Base-by-base conservation (phyloP, 495 filamentous ascomycete species). In the Hyaloscypha bicolor region DNA sequence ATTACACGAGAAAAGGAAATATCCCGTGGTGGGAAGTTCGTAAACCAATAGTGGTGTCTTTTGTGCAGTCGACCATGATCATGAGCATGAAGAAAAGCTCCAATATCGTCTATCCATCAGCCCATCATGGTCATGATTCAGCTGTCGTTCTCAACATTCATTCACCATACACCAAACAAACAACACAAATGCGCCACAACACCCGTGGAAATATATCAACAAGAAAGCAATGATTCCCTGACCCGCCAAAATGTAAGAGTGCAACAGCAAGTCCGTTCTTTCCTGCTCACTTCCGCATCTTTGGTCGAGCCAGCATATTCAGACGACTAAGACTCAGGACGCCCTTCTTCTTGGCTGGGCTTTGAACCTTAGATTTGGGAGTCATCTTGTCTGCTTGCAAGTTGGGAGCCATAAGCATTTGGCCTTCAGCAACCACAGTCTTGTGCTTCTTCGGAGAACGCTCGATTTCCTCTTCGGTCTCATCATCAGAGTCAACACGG, bases 241-340 rank as follows among this genome's bases (percentile, higher is more conserved):
- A 37, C 35, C 16, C 21, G 53, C 29, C 22, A 16, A 56, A 14
- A 30, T 19, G 16, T 16, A 29, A 1, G 51, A 53, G 5, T 31
- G 29, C 21, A 6, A 56, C 19, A 8, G 8, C 12, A 21, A 57
- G 33, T 19, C 22, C 45, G 51, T 35, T 22, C 11, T 33, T 35
- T 48, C 25, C 6, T 35, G 22, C 6, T 53, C 68, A 74, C 68
- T 68, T 71, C 57, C 83, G 75, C 60, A 73, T 66, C 76, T 86
- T 86, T 2, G 84, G 84, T 55, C 79, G 73, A 42, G 84, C 77
- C 12, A 86, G 78, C 82, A 83, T 81, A 57, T 84, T 80, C 55
- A 86, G 69, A 66, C 84, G 71, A 68, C 80, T 83, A 25, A 85
- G 67, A 53, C 76, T 85, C 35, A 86, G 63, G 21, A 76, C 73